phyloP scores from a whole-genome alignment of 2,329 filamentous ascomycete species.

The Passalora sequoiae region DNA sequence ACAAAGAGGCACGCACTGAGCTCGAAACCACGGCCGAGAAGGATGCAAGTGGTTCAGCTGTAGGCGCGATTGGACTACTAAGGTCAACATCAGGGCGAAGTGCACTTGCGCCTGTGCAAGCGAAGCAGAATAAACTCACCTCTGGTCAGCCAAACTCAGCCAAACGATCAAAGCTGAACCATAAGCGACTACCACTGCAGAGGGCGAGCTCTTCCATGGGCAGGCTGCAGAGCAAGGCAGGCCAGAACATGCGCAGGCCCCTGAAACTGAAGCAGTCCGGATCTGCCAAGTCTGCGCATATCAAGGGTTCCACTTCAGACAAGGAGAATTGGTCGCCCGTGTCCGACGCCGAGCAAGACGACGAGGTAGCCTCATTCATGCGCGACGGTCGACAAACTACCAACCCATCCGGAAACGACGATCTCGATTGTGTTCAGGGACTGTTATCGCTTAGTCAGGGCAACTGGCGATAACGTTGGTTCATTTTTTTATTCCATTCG shows the following conservation, averaged over 20 bases:
- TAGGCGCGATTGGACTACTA: slow-evolving; percentile 75
- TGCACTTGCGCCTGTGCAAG: slow-evolving; percentile 49
- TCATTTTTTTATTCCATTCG: too few species aligned
- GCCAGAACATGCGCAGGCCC: slow-evolving; percentile 1
- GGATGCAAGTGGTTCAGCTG: slow-evolving; percentile 71
- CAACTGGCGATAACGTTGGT: slow-evolving; percentile 66
- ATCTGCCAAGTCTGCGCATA: slow-evolving; percentile 39
- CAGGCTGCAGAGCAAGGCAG: slow-evolving; percentile 26
- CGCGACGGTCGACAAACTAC: slow-evolving; percentile 42
- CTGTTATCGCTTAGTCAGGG: slow-evolving; percentile 83
- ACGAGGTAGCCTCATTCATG: slow-evolving; percentile 72
- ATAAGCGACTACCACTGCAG: slow-evolving; percentile 32
- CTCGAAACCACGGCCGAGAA: slow-evolving; percentile 76
- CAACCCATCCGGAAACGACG: slow-evolving; percentile 47
- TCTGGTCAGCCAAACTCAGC: slow-evolving; percentile 18
- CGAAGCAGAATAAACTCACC: slow-evolving; percentile 58
- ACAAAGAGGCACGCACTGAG: slow-evolving; percentile 71
- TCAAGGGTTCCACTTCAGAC: slow-evolving; percentile 68
- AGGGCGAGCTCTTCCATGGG: slow-evolving; percentile 30
- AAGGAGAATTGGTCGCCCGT: slow-evolving; percentile 83
- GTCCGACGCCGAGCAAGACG: slow-evolving; percentile 43
- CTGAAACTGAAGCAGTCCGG: slow-evolving; percentile 28
- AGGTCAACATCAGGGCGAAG: slow-evolving; percentile 62
- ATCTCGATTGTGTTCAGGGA: slow-evolving; percentile 86
- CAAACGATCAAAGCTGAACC: slow-evolving; percentile 45